Evolutionary conservation across 148 eudicot genomes (phyloP).

Genomic region (Rhododendron simsii): DNA sequence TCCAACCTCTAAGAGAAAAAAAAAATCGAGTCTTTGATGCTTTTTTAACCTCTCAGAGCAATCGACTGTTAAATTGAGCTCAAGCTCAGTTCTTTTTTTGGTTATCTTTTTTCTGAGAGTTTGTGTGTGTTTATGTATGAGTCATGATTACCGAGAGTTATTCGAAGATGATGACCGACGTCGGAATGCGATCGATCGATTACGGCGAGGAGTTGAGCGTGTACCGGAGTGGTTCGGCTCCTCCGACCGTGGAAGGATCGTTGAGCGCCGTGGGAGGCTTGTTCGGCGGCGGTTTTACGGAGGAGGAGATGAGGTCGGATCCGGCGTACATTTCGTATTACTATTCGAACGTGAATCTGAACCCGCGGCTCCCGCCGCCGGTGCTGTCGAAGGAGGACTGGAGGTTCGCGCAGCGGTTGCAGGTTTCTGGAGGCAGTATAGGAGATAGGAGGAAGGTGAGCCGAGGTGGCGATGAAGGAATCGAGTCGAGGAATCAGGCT

Average conservation of each 20-base stretch:
- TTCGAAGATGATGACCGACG: constrained; percentile 42
- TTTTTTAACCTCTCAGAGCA: constrained; percentile 1
- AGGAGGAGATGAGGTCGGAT: constrained; percentile 61
- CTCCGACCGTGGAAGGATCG: constrained; percentile 68
- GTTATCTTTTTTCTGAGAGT: not conserved
- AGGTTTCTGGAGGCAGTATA: constrained; percentile 42
- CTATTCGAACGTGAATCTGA: constrained; percentile 50
- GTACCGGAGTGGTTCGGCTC: constrained; percentile 72
- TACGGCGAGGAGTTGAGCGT: constrained; percentile 43
- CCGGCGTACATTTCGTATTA: constrained; percentile 57
- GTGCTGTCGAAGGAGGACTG: constrained; percentile 59
- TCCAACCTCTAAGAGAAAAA: too few relatives aligned
- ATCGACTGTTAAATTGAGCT: constrained; percentile 4
- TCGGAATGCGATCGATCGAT: constrained; percentile 58
- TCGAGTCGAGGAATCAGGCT: constrained; percentile 18
- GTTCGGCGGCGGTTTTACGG: constrained; percentile 24
- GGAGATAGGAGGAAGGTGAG: constrained; percentile 54
- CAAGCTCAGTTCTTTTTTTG: not conserved
- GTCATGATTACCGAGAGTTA: constrained; percentile 40
- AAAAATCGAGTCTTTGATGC: constrained; percentile 15
- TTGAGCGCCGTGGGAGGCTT: constrained; percentile 41
- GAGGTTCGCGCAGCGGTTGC: constrained; percentile 51
- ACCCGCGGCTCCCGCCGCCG: constrained; percentile 66
- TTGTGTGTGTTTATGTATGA: constrained; percentile 8
- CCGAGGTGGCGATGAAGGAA: constrained; percentile 14